Percentiles rank a stretch among this genome's conserved stretches.
phyloP scores from a whole-genome alignment of 805 yeast genomes.

The Monosporozyma unispora region DNA sequence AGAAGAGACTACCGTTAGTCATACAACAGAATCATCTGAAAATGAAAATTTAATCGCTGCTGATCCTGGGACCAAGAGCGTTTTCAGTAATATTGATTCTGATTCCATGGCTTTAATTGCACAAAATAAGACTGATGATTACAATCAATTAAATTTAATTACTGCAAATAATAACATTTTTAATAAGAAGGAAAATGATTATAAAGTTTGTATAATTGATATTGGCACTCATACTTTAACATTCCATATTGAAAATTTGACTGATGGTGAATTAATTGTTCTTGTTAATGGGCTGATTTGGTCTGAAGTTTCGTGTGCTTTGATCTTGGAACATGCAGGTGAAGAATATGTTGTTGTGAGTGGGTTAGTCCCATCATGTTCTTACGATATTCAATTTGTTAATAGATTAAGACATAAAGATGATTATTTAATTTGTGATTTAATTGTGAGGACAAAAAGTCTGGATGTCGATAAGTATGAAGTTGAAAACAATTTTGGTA shows the following conservation, averaged over 20 bases:
- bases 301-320: constrained; percentile 53
- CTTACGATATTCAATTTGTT: constrained; percentile 47
- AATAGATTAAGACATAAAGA: constrained; percentile 28
- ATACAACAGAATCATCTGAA: too few species aligned
- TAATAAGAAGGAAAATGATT: constrained; percentile 27
- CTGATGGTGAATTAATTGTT: constrained; percentile 35
- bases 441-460: constrained; percentile 32
- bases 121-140: constrained; percentile 25
- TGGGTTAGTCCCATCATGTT: constrained; percentile 56
- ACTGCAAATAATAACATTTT: constrained; percentile 21
- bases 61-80: constrained; percentile 11
- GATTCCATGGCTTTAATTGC: constrained; percentile 32
- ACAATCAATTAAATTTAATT: constrained; percentile 22
- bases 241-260: constrained; percentile 40
- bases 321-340: constrained; percentile 30
- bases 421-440: constrained; percentile 33
- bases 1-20: not conserved
- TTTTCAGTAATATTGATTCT: constrained; percentile 24
- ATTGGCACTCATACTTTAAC: constrained; percentile 46
- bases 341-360: constrained; percentile 49
- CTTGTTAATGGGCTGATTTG: constrained; percentile 60
- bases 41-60: not conserved
- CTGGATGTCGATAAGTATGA: constrained; percentile 5
- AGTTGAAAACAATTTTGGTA: constrained; percentile 4
- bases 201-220: constrained; percentile 37